Base-by-base conservation (phyloP, 805 yeast species). In the Cyberlindnera xylosilytica region DNA sequence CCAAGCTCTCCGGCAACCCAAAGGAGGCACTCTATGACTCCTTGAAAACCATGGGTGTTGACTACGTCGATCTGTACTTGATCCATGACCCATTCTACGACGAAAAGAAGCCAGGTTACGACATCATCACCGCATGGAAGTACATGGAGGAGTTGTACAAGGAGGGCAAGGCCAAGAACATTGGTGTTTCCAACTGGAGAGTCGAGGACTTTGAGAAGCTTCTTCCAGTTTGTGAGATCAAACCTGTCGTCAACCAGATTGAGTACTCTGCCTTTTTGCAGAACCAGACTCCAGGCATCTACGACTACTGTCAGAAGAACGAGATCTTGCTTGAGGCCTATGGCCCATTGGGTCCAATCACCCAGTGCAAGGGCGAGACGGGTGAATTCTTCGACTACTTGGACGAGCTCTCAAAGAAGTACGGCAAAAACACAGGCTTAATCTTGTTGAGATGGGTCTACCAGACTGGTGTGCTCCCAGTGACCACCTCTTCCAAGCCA, bases 381-480 rank as follows among this genome's bases (percentile, higher is more conserved):
- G 69, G 60, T 41, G 62, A 51, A 51, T 66, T 63, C 62, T 73
- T 54, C 60, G 63, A 49, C 42, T 68, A 50, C 38, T 44, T 78
- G 15, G 63, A 64, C 3, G 60, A 71, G 41, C 63, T 86, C 51
- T 57, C 76, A n/a, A 52, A 59, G 31, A 83, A 84, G 52, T 84
- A 86, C 58, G 55, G 57, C 19, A 79, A 73, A 44, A 68, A 81
- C n/a, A 69, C 72, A 29, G 78, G 84, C n/a, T 83, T 78, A 53
- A 66, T 87, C 39, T 62, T 85, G 44, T 69, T 87, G 47, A 71
- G 87, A 60, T 86, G 88, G 84, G 81, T 82, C 8, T 69, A 76
- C 43, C 82, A 81, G 57, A 63, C 63, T 16, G 85, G 83, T 15
- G 73, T 81, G 7, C 57, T 85, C 30, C 95, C 95, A 19, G 66